These are phyloP conservation scores for Lasiosphaeria miniovina DNA, from an alignment of 495 filamentous ascomycete species.

Conservation along the genomic window DNA sequence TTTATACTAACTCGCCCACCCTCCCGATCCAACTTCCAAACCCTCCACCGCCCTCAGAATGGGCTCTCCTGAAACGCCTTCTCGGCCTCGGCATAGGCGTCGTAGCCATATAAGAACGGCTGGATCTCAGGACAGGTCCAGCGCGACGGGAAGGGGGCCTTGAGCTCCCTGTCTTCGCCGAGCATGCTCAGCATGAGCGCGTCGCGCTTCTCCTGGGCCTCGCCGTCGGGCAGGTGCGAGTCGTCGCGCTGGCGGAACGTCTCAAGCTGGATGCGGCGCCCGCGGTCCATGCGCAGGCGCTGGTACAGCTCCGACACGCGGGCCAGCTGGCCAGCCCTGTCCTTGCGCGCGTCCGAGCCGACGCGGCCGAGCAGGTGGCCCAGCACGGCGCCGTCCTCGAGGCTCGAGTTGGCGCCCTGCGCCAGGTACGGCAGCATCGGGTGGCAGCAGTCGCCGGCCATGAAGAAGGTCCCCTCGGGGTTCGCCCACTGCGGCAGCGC, in stretches of 20 bases:
- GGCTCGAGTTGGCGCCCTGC: conserved; percentile 54
- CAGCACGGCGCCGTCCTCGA: conserved; percentile 55
- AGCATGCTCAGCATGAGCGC: conserved; percentile 45
- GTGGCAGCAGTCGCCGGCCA: conserved; percentile 61
- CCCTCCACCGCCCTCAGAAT: conserved; percentile 22
- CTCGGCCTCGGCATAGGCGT: conserved; percentile 56
- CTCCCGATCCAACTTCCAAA: not conserved
- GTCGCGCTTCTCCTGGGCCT: conserved; percentile 52
- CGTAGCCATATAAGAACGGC: conserved; percentile 60
- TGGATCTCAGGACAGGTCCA: conserved; percentile 63
- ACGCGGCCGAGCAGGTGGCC: conserved; percentile 54
- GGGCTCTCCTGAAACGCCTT: conserved; percentile 43
- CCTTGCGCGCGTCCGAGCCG: conserved; percentile 14
- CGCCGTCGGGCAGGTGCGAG: conserved; percentile 58
- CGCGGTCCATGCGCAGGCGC: conserved; percentile 56
- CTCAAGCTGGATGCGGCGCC: conserved; percentile 53
- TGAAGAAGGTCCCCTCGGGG: conserved; percentile 37
- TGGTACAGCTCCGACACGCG: conserved; percentile 57
- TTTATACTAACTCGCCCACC: too few species aligned
- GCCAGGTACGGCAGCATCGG: conserved; percentile 68
- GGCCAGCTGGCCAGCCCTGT: conserved; percentile 42
- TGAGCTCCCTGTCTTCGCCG: conserved; percentile 31
- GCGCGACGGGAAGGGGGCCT: conserved; percentile 53
- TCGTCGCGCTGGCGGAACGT: conserved; percentile 52
- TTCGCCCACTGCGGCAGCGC: conserved; percentile 40